Percentiles rank a stretch among this genome's conserved stretches.
These are phyloP conservation scores for Berberis thunbergii DNA, from an alignment of 164 flowering plant species.

Conservation along the genomic window DNA sequence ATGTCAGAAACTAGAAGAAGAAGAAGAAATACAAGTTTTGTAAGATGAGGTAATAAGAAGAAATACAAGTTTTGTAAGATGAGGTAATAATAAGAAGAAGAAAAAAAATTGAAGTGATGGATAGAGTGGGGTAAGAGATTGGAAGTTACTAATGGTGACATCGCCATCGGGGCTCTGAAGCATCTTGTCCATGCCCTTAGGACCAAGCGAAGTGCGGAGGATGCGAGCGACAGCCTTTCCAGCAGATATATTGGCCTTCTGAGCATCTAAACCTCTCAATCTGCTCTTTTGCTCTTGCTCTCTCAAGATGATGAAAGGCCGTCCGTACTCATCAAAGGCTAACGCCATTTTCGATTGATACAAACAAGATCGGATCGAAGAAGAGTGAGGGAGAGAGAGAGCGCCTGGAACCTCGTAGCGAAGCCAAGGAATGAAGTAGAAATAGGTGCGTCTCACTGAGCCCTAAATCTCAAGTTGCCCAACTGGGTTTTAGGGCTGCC, in stretches of 20 bases:
- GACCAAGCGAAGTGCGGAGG: slow-evolving; percentile 90
- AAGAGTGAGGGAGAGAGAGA: too few relatives aligned
- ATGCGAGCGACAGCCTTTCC: slow-evolving; percentile 89
- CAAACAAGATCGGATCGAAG: background rate
- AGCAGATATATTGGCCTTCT: slow-evolving; percentile 88
- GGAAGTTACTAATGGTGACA: slow-evolving; percentile 59
- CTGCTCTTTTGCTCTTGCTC: slow-evolving; percentile 90
- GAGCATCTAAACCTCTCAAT: slow-evolving; percentile 87
- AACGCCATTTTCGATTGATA: slow-evolving; percentile 51
- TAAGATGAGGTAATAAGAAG: too few relatives aligned
- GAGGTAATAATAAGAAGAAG: background rate
- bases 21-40: background rate
- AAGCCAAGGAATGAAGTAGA: too few relatives aligned
- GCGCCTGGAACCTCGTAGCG: too few relatives aligned
- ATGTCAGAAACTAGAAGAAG: too few relatives aligned
- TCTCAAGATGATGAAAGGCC: slow-evolving; percentile 71
- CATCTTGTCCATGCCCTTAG: slow-evolving; percentile 99
- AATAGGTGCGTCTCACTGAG: too few relatives aligned
- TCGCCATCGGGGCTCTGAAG: slow-evolving; percentile 98
- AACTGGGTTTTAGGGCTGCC: too few relatives aligned
- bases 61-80: too few relatives aligned
- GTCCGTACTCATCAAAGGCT: slow-evolving; percentile 89
- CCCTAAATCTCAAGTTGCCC: too few relatives aligned
- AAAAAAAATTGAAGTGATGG: background rate
- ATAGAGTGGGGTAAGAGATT: background rate